phyloP scores from a whole-genome alignment of 306 rosid species.

The Cucumis hystrix region DNA sequence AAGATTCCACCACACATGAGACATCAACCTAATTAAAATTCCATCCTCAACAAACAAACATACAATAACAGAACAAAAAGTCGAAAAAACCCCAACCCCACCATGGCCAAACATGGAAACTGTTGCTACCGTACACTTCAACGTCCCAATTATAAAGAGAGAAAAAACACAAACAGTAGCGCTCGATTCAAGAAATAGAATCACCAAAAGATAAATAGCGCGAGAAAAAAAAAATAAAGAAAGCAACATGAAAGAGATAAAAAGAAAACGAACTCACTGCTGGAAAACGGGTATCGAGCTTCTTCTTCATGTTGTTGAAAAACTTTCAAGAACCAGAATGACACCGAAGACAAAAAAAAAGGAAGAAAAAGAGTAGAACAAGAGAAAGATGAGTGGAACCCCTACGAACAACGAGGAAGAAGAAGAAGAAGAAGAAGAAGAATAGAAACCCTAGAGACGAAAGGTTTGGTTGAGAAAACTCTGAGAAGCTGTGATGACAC shows the following conservation, averaged over 20 bases:
- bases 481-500: background rate
- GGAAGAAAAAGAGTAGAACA: background rate
- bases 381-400: background rate
- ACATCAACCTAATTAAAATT: background rate
- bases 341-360: background rate
- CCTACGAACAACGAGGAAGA: background rate
- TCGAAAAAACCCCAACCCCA: background rate
- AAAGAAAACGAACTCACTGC: background rate
- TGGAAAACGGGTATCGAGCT: conserved; percentile 9
- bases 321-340: background rate
- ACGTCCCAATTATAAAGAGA: background rate
- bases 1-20: background rate
- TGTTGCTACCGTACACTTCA: background rate
- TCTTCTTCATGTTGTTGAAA: conserved; percentile 1
- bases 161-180: background rate
- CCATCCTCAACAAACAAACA: background rate
- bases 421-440: background rate
- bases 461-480: background rate
- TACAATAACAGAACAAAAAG: background rate
- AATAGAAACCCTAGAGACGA: background rate
- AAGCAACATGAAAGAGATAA: background rate
- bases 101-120: background rate
- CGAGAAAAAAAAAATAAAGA: background rate
- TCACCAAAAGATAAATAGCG: background rate
- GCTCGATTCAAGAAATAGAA: background rate